These are phyloP conservation scores for Spergularia azorica DNA, from an alignment of 179 eudicot genomes.

Conservation along the genomic window DNA sequence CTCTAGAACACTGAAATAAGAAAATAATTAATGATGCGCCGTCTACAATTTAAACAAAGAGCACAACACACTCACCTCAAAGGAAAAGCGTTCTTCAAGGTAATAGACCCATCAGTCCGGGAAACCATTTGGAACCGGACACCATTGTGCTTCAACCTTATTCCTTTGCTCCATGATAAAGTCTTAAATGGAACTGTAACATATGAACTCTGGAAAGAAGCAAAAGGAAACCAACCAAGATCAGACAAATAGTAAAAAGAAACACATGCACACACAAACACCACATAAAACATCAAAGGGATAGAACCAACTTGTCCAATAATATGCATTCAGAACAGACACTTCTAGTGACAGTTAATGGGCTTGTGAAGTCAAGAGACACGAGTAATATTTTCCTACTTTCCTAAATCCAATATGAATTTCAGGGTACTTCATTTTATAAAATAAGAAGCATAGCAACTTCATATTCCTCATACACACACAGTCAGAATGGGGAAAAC, in stretches of 20 bases:
- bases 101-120: constrained; percentile 21
- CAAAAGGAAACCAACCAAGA: background rate
- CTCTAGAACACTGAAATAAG: too few relatives aligned
- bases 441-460: background rate
- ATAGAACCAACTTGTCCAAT: background rate
- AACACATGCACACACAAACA: background rate
- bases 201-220: constrained; percentile 30
- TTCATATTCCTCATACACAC: background rate
- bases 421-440: background rate
- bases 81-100: constrained; percentile 25
- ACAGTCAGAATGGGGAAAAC: background rate
- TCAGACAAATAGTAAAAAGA: background rate
- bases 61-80: constrained; percentile 30
- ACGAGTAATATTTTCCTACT: background rate
- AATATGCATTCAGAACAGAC: constrained; percentile 3
- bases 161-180: constrained; percentile 28
- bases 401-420: background rate
- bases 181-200: constrained; percentile 23
- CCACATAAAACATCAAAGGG: background rate
- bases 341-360: background rate
- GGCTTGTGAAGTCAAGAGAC: background rate
- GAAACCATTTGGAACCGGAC: constrained; percentile 21
- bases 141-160: constrained; percentile 29
- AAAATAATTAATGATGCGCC: background rate
- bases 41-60: background rate